Evolutionary conservation across 306 rosid genomes (phyloP).

Genomic region (Medicago lupulina): DNA sequence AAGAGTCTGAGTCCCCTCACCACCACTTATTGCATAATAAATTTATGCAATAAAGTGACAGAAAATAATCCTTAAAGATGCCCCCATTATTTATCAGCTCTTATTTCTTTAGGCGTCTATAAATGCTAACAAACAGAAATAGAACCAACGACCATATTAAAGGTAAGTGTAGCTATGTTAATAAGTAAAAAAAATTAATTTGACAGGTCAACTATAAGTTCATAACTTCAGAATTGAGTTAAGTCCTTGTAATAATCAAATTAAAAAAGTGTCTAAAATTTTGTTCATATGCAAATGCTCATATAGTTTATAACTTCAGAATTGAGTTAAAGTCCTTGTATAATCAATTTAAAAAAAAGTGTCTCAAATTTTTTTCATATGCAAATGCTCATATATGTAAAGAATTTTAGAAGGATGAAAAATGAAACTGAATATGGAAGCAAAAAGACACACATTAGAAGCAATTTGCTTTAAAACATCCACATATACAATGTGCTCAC

Average conservation of each 20-base stretch:
- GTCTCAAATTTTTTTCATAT: neutral
- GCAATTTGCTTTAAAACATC: slow-evolving; percentile 3
- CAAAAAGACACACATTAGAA: slow-evolving; percentile 7
- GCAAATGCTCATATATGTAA: neutral
- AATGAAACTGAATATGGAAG: neutral
- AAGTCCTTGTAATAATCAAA: neutral
- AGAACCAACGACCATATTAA: slow-evolving; percentile 5
- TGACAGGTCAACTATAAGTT: neutral
- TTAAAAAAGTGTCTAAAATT: neutral
- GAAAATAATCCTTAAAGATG: no score
- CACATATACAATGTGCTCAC: neutral
- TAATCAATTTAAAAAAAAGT: neutral
- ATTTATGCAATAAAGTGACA: no score
- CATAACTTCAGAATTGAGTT: neutral
- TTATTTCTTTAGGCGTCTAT: neutral
- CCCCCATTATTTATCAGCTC: neutral
- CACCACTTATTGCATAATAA: no score
- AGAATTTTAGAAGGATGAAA: slow-evolving; percentile 30
- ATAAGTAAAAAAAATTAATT: neutral
- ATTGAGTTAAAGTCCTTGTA: neutral
- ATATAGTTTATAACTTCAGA: no score
- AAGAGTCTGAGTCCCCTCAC: neutral
- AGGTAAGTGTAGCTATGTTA: neutral
- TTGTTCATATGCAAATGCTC: neutral
- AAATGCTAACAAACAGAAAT: neutral